Evolutionary conservation across 106 monocot species (phyloP), one percentile per base, ranked within the genome.

Genomic region (Dendrobium chrysotoxum): DNA sequence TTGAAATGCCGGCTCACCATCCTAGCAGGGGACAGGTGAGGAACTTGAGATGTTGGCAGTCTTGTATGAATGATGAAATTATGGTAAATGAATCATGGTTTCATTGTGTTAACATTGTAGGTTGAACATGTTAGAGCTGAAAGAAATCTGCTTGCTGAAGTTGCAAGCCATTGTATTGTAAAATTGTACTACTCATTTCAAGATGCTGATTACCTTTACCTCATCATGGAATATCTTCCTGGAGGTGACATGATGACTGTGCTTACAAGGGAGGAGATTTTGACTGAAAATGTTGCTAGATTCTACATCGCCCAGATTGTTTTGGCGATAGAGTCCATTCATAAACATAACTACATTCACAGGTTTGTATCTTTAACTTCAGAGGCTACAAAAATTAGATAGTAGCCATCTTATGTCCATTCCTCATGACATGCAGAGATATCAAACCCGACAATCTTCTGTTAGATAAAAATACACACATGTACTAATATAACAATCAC

Each of bases 191-290:
- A 98, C 83, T 98, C 98, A 72, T 98, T 98, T 85, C 98, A 98
- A 95, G 98, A 98, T 84, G 84, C 86, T 21, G 98, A 98, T 75
- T 95, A 92, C 75, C 82, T 98, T 30, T 98, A 98, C 80, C 47
- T 76, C 3, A 76, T 76, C 76, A 76, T 76, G 76, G 76, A 76
- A 50, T 76, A 76, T 84, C 88, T 98, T 78, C 98, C 98, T 81
- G 98, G 98, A 79, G 98, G 98, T 53, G 98, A 98, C 78, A 88
- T 98, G 95, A 98, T 98, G 98, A 98, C 98, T 61, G 85, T 98
- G 75, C 92, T 98, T 40, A 98, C 95, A 82, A 86, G 98, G 83
- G 98, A 98, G 76, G 98, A 98, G 74, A 98, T 92, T 21, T 88
- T 98, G 66, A 91, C 98, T n/a, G 98, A 98, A 86, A 89, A 75